Base-by-base conservation (phyloP, 208 protist species). In the Leishmania aethiopica region DNA sequence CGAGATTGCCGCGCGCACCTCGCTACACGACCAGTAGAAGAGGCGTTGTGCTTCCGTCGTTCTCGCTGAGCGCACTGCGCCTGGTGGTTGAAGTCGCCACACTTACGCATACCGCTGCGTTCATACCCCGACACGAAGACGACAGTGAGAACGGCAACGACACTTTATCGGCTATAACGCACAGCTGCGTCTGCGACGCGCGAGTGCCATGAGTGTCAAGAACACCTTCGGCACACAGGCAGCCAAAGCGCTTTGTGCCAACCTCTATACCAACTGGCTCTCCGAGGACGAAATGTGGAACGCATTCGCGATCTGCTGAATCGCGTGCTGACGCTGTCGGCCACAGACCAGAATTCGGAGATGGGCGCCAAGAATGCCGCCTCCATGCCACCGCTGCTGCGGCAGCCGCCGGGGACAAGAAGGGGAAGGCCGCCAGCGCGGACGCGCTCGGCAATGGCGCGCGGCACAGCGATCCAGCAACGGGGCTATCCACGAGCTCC, bases 201-300 rank as follows among this genome's bases (percentile, higher is more conserved):
- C 3, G 37, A 32, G 37, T 55, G 67, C 73, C 64, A 84, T 86
- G 86, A 82, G 73, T 42, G 57, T 40, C 6, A 86, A 86, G 62
- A 86, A 86, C 66, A 82, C 82, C 15, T 82, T 86, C 59, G 82
- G 82, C 32, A 75, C 78, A 79, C 91, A 86, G 86, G 85, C 90
- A 42, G 86, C 89, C 28, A 96, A 95, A 71, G 83, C 90, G 32
- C 84, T 96, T 10, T 84, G 95, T 15, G 93, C 94, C 6, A 88
- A 95, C 79, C 83, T 97, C 2, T 97, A 95, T 79, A 84, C 88
- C 15, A 92, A 88, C 22, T 97, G 94, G 92, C 86, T 85, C 1
- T 95, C 88, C 22, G 88, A 91, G 45, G 84, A 88, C n/a, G 81
- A 82, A 89, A 85, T 72, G 79, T 86, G 49, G 80, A 87, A 35